Evolutionary conservation across 768 basidiomycete genomes (phyloP).

Genomic region (Tricholoma saponaceum): DNA sequence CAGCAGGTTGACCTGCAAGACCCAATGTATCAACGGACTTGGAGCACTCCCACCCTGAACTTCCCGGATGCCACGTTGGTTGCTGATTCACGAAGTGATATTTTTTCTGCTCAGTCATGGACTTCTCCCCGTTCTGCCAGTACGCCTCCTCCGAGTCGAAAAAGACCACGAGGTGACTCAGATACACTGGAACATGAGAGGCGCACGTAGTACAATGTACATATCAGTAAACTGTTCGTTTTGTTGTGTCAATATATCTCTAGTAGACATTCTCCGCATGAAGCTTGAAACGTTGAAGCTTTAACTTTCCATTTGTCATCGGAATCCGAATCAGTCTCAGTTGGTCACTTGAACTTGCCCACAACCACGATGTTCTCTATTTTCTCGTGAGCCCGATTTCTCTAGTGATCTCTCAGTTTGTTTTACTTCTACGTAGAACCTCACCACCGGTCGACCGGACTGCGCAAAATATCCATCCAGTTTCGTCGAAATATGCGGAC

Average conservation of each 20-base stretch:
- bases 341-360: slow-evolving; percentile 5
- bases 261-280: too few relatives aligned
- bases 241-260: too few relatives aligned
- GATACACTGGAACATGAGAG: slow-evolving; percentile 7
- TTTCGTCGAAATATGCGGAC: slow-evolving; percentile 54
- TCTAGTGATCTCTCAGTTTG: slow-evolving; percentile 1
- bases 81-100: neutral
- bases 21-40: neutral
- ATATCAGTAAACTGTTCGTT: neutral
- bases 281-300: too few relatives aligned
- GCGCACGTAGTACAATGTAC: slow-evolving; percentile 11
- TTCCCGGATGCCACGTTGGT: neutral
- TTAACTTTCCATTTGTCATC: neutral
- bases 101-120: neutral
- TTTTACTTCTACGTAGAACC: slow-evolving; percentile 33
- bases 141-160: slow-evolving; percentile 16
- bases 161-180: slow-evolving; percentile 25
- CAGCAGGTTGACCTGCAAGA: neutral
- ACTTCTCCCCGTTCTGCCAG: neutral
- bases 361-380: slow-evolving; percentile 66
- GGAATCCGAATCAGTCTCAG: neutral
- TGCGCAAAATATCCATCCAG: slow-evolving; percentile 81
- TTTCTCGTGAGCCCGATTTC: slow-evolving; percentile 60
- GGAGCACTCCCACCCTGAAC: neutral
- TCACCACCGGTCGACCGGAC: slow-evolving; percentile 54